These are phyloP conservation scores for Fusarium agapanthi DNA, from an alignment of 2,329 filamentous ascomycete species.

Conservation along the genomic window DNA sequence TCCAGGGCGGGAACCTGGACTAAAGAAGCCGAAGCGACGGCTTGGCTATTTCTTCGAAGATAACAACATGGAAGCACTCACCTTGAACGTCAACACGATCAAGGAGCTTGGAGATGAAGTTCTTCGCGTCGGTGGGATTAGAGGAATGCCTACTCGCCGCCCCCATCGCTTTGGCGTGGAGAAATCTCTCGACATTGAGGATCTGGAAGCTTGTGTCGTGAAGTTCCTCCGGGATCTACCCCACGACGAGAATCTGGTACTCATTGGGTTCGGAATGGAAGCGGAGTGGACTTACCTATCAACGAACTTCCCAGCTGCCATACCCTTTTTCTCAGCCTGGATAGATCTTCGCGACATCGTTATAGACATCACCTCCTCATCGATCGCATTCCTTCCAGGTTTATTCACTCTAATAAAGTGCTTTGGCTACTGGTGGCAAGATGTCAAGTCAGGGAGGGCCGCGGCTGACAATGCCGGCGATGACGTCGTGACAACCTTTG, in stretches of 20 bases:
- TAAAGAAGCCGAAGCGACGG: not conserved
- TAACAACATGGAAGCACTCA: not conserved
- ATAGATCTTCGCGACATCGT: slow-evolving; percentile 23
- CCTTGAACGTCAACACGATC: slow-evolving; percentile 1
- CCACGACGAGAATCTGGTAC: not conserved
- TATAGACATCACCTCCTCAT: slow-evolving; percentile 1
- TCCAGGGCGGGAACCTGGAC: not conserved
- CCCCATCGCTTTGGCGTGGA: slow-evolving; percentile 18
- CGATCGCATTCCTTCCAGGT: no score
- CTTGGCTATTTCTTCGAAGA: slow-evolving; percentile 1
- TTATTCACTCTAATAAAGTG: no score
- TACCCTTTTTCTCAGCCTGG: slow-evolving; percentile 24
- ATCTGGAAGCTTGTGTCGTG: not conserved
- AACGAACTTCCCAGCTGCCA: not conserved
- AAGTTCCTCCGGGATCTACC: slow-evolving; percentile 18
- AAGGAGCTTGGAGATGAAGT: not conserved
- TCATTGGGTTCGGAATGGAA: slow-evolving; percentile 15
- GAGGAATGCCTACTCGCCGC: slow-evolving; percentile 10
- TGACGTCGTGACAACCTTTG: slow-evolving; percentile 19
- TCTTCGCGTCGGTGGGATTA: not conserved
- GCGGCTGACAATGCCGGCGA: slow-evolving; percentile 32
- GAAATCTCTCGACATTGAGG: not conserved
- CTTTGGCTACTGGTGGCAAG: slow-evolving; percentile 5
- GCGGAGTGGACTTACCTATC: slow-evolving; percentile 25
- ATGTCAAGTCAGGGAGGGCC: not conserved